A percentile compares a stretch with the other conserved stretches of the same genome.
Conservation (phyloP, 371 early-diverging fungal genomes). For the Conidiobolus incongruus region DNA sequence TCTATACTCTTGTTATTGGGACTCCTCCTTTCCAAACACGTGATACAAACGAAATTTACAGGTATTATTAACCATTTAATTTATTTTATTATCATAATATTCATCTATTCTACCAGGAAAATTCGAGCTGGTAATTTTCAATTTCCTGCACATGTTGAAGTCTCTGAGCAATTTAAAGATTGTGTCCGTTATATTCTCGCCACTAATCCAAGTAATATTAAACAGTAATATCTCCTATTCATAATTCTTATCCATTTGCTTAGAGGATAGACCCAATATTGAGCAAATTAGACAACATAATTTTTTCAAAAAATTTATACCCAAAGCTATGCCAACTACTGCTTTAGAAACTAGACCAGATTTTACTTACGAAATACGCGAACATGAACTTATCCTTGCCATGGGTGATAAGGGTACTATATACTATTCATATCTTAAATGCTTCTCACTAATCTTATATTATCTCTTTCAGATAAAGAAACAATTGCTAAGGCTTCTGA, state of each 20-base stretch:
- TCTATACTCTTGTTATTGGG: constrained; percentile 10
- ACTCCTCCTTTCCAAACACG: not conserved
- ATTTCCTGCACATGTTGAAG: constrained; percentile 59
- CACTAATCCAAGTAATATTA: constrained; percentile 36
- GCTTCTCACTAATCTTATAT: not conserved
- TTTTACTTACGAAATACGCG: constrained; percentile 6
- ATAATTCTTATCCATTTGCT: not conserved
- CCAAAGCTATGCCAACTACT: constrained; percentile 12
- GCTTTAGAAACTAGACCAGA: constrained; percentile 11
- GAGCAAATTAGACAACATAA: constrained; percentile 14
- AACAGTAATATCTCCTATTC: not conserved
- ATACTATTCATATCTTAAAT: not conserved
- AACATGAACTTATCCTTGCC: not conserved
- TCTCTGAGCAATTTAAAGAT: constrained; percentile 48
- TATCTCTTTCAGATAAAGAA: not conserved
- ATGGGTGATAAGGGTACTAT: not conserved
- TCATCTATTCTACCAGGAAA: too few relatives aligned
- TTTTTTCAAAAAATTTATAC: constrained; percentile 19
- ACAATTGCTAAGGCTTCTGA: not conserved
- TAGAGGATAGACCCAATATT: constrained; percentile 18
- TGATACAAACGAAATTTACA: not conserved
- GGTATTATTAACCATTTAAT: too few relatives aligned
- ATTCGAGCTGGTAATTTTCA: too few relatives aligned
- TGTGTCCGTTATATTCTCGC: constrained; percentile 60
- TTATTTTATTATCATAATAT: too few relatives aligned